These are phyloP conservation scores for Chlorophyllum brunneum DNA, from an alignment of 768 basidiomycete genomes.

Conservation along the genomic window DNA sequence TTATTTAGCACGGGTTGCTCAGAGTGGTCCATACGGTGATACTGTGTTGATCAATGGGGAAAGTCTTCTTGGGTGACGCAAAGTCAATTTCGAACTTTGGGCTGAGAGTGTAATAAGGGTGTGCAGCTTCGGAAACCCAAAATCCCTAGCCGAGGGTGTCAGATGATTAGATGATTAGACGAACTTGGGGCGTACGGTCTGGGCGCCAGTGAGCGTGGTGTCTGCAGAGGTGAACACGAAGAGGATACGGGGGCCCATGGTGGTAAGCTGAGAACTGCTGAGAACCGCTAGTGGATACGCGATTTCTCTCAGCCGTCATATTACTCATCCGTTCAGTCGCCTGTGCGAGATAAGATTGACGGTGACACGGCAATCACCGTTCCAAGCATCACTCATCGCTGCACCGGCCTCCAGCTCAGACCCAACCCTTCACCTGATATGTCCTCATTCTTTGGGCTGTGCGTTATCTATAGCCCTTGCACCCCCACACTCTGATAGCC, in stretches of 20 bases:
- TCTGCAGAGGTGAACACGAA: constrained; percentile 73
- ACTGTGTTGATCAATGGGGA: constrained; percentile 61
- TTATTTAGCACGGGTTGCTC: not conserved
- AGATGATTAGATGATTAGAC: not conserved
- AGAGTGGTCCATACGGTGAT: constrained; percentile 36
- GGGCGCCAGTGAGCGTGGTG: constrained; percentile 46
- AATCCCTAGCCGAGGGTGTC: constrained; percentile 52
- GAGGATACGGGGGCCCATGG: constrained; percentile 46
- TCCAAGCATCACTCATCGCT: not conserved
- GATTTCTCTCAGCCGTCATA: not conserved
- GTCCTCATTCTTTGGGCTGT: constrained; percentile 91
- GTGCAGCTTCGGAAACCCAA: constrained; percentile 76
- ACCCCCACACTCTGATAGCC: not conserved
- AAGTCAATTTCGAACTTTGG: constrained; percentile 53
- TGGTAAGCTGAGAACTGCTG: not conserved
- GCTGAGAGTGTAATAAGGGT: constrained; percentile 59
- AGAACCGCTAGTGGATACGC: not conserved
- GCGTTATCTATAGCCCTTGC: constrained; percentile 27
- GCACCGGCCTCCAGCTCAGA: not conserved
- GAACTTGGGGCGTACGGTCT: constrained; percentile 37
- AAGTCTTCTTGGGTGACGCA: constrained; percentile 53
- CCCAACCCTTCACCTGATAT: constrained; percentile 33
- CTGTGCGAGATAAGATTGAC: constrained; percentile 5
- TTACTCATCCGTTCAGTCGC: constrained; percentile 10
- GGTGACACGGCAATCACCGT: constrained; percentile 17